Evolutionary conservation across 2,329 filamentous ascomycete species (phyloP), one percentile per base, ranked within the genome.

Genomic region (Venturiaceae sp.): DNA sequence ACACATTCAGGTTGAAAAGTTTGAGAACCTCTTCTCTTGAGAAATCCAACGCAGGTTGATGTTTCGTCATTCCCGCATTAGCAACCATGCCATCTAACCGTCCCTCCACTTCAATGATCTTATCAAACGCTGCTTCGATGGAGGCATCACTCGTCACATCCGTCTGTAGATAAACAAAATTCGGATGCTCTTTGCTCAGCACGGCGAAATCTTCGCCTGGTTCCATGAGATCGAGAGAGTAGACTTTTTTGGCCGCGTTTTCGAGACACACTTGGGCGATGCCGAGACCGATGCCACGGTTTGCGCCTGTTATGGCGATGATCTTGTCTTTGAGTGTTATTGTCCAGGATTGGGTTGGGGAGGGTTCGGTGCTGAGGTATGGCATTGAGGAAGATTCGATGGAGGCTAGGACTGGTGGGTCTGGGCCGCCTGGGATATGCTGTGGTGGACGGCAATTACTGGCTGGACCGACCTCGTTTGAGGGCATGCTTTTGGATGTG

Each of bases 211-310:
- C 69, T n/a, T 67, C 66, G 19, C 65, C 66, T 0, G 70, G 69
- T 83, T 55, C 83, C 83, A 60, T 81, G 74, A 1, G 80, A 72
- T 55, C 83, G 80, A 14, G 82, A 83, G 62, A 71, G 73, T 86
- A 86, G 64, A 87, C 83, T 34, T 85, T 69, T 69, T 84, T 76
- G 65, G 82, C 83, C 57, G 83, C 83, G 73, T 83, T 82, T 71
- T 85, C 83, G 61, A 83, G 83, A 68, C 80, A 83, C 64, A 81
- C 83, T 54, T 82, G 82, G 53, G 83, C 83, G 60, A 82, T 83
- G 69, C 85, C 83, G 61, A 84, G 84, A 60, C 84, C 84, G 75
- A 87, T 86, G 57, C 84, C 84, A 60, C 83, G 83, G 44, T 78
- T 80, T 61, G 77, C 77, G 66, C 77, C 77, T 55, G 77, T 78